Conservation (phyloP, 305 asterid species). For the Solanum chacoense region DNA sequence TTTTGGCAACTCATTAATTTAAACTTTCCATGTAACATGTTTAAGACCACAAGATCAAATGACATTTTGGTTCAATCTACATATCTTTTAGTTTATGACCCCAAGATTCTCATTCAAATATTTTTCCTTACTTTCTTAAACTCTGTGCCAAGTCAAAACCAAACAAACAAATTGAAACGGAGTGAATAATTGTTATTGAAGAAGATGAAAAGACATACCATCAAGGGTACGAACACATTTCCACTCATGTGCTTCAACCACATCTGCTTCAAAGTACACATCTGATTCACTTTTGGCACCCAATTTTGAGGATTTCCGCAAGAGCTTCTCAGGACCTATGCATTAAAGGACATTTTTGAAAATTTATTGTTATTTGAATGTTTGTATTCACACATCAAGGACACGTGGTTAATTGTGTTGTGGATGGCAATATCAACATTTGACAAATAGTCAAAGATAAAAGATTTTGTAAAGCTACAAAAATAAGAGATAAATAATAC, state of each 20-base stretch:
- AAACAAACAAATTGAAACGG: background rate
- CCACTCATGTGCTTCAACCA: slow-evolving; percentile 84
- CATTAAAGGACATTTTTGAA: slow-evolving; percentile 7
- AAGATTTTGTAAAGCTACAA: background rate
- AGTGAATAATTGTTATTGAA: background rate
- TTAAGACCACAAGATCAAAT: background rate
- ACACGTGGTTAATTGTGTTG: background rate
- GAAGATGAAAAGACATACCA: slow-evolving; percentile 33
- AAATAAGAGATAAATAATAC: background rate
- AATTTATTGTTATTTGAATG: background rate
- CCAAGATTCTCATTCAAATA: background rate
- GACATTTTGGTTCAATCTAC: background rate
- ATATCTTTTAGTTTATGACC: background rate
- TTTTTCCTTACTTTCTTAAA: background rate
- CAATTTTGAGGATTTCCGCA: slow-evolving; percentile 60
- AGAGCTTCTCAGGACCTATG: slow-evolving; percentile 77
- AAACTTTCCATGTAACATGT: background rate
- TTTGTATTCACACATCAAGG: background rate
- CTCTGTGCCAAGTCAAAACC: background rate
- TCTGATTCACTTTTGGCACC: slow-evolving; percentile 30
- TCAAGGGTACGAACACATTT: slow-evolving; percentile 80
- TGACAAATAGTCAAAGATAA: background rate
- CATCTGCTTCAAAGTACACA: slow-evolving; percentile 60
- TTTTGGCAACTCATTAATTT: background rate
- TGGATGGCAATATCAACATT: background rate